Evolutionary conservation across 352 stramenopile genomes (phyloP).

Genomic region (Phytophthora hybrid): DNA sequence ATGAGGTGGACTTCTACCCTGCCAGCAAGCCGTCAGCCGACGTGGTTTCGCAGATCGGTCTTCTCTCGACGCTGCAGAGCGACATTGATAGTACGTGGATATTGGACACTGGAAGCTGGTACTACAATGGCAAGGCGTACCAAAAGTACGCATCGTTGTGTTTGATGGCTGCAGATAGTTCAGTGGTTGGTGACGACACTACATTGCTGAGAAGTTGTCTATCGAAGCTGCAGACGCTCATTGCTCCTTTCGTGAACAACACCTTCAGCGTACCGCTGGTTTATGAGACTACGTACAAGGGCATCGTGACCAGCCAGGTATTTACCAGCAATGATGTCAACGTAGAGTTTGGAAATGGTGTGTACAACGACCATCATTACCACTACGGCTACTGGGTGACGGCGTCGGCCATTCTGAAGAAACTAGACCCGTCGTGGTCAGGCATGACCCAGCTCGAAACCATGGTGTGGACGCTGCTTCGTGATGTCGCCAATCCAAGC

Average conservation of each 20-base stretch:
- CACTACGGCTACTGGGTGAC: constrained; percentile 82
- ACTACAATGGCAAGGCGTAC: constrained; percentile 66
- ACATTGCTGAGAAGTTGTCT: constrained; percentile 34
- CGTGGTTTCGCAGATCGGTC: constrained; percentile 16
- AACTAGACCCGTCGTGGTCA: constrained; percentile 40
- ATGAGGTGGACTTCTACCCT: constrained; percentile 58
- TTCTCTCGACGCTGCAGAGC: constrained; percentile 37
- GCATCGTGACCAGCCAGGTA: constrained; percentile 45
- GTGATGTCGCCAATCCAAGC: too few relatives aligned
- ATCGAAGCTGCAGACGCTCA: constrained; percentile 18
- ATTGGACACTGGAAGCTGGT: constrained; percentile 57
- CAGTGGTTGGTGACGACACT: constrained; percentile 51
- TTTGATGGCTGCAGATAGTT: constrained; percentile 52
- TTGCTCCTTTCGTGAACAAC: constrained; percentile 60
- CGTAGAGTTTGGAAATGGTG: constrained; percentile 64
- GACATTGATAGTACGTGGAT: constrained; percentile 61
- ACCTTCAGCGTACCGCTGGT: constrained; percentile 38
- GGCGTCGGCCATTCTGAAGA: constrained; percentile 54
- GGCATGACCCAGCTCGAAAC: too few relatives aligned
- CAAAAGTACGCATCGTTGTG: constrained; percentile 78
- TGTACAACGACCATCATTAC: constrained; percentile 84
- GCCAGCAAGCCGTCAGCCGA: constrained; percentile 28
- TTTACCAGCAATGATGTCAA: constrained; percentile 51
- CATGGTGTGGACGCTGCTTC: too few relatives aligned
- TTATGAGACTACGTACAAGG: constrained; percentile 68